Percentiles rank a stretch among this genome's conserved stretches.
These are phyloP conservation scores for Neolentinus lepideus DNA, from an alignment of 1,284 basidiomycete genomes.

Conservation along the genomic window DNA sequence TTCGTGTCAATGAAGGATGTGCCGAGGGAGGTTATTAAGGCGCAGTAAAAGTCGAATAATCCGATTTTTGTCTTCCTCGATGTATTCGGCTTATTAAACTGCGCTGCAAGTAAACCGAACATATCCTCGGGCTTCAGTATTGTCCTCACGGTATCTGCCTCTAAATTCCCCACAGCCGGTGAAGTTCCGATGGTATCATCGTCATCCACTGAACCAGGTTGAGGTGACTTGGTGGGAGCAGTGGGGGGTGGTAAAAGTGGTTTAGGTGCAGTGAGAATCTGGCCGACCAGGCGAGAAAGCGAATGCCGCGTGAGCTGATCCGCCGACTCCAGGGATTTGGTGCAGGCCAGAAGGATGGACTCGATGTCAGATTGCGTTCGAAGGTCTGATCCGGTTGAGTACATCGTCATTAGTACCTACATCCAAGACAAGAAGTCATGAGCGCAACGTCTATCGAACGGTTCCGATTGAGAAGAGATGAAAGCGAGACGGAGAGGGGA, in stretches of 20 bases:
- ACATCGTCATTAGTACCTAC: constrained; percentile 65
- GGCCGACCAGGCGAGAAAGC: constrained; percentile 75
- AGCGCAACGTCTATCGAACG: constrained; percentile 6
- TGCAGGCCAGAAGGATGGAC: constrained; percentile 56
- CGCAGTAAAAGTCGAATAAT: constrained; percentile 85
- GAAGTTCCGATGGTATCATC: constrained; percentile 31
- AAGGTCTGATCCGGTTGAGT: constrained; percentile 47
- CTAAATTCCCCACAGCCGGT: constrained; percentile 35
- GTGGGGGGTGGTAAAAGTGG: constrained; percentile 36
- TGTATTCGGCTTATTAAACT: constrained; percentile 71
- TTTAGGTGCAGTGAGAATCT: constrained; percentile 84
- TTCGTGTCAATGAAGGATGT: constrained; percentile 76
- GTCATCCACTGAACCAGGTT: constrained; percentile 36
- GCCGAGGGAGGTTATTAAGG: constrained; percentile 74
- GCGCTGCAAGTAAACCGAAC: constrained; percentile 70
- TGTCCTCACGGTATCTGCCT: constrained; percentile 60
- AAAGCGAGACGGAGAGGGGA: too few relatives aligned
- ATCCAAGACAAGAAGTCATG: constrained; percentile 3
- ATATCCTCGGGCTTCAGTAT: constrained; percentile 77
- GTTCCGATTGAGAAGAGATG: too few relatives aligned
- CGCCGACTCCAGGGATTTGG: constrained; percentile 74
- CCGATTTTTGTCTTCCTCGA: constrained; percentile 75
- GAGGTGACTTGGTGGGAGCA: neutral
- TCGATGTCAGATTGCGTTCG: constrained; percentile 68
- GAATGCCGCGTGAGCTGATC: constrained; percentile 83